These are phyloP conservation scores for Leptographium lundbergii DNA, from an alignment of 2,329 filamentous ascomycete species.

Conservation along the genomic window DNA sequence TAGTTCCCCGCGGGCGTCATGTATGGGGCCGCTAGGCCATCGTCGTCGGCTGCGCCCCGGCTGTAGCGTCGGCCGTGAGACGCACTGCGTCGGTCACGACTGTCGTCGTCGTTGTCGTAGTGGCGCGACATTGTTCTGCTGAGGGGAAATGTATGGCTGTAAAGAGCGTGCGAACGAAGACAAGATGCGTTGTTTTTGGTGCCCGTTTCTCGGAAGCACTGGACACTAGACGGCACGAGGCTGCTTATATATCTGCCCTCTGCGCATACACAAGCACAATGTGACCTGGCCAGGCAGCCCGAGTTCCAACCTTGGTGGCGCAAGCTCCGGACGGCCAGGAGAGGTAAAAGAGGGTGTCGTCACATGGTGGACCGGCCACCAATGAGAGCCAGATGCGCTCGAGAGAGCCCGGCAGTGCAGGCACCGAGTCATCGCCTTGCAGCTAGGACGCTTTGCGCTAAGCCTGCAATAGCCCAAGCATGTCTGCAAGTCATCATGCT, in stretches of 20 bases:
- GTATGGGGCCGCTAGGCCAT: slow-evolving; percentile 1
- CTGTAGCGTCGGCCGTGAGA: slow-evolving; percentile 2
- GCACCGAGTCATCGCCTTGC: background rate
- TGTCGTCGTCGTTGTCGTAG: slow-evolving; percentile 21
- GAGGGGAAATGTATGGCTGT: background rate
- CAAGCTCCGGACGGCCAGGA: background rate
- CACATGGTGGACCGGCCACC: background rate
- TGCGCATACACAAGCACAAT: background rate
- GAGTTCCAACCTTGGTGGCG: background rate
- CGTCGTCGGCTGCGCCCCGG: background rate
- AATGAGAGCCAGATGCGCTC: background rate
- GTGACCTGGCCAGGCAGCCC: background rate
- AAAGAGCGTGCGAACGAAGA: background rate
- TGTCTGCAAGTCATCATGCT: background rate
- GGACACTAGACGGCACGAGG: background rate
- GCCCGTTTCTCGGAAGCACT: background rate
- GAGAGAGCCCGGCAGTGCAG: background rate
- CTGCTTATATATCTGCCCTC: background rate
- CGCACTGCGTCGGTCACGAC: slow-evolving; percentile 8
- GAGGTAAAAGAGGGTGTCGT: background rate
- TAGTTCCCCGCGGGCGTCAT: slow-evolving; percentile 25
- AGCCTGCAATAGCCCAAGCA: background rate
- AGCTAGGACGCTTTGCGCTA: background rate
- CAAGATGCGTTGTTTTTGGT: background rate
- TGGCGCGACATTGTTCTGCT: background rate